These are phyloP conservation scores for Trichoderma sp. DNA, from an alignment of 2,329 filamentous ascomycete species.

Conservation along the genomic window DNA sequence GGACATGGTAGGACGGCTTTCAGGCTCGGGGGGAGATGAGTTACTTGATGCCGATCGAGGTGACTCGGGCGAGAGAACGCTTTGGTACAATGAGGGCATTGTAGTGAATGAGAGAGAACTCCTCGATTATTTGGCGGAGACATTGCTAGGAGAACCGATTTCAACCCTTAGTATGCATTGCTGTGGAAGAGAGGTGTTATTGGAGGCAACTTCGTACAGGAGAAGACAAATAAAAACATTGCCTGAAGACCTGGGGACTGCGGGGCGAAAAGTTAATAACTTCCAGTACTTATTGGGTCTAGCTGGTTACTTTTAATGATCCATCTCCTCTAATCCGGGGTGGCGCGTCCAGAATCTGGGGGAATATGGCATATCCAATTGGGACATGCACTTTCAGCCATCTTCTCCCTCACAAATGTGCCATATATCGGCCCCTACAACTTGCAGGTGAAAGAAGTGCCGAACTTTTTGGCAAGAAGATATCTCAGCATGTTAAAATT, in stretches of 20 bases:
- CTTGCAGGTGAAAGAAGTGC: background rate
- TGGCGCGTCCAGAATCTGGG: background rate
- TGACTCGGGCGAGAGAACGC: background rate
- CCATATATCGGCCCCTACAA: background rate
- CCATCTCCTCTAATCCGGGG: background rate
- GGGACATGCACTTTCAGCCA: background rate
- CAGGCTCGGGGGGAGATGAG: background rate
- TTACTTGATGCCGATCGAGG: background rate
- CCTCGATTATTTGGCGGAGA: background rate
- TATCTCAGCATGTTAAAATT: background rate
- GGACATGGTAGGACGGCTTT: background rate
- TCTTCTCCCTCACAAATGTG: background rate
- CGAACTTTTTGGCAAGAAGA: background rate
- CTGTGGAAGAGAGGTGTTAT: background rate
- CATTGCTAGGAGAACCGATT: background rate
- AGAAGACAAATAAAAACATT: background rate
- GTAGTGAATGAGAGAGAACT: background rate
- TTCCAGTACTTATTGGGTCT: background rate
- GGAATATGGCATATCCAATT: background rate
- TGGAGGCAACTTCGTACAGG: background rate
- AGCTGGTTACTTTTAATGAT: background rate
- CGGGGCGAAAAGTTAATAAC: background rate
- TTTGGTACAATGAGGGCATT: background rate
- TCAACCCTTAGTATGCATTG: background rate
- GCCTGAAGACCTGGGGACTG: background rate